Evolutionary conservation across 2,329 filamentous ascomycete species (phyloP).

Genomic region (Conoideocrella luteorostrata): DNA sequence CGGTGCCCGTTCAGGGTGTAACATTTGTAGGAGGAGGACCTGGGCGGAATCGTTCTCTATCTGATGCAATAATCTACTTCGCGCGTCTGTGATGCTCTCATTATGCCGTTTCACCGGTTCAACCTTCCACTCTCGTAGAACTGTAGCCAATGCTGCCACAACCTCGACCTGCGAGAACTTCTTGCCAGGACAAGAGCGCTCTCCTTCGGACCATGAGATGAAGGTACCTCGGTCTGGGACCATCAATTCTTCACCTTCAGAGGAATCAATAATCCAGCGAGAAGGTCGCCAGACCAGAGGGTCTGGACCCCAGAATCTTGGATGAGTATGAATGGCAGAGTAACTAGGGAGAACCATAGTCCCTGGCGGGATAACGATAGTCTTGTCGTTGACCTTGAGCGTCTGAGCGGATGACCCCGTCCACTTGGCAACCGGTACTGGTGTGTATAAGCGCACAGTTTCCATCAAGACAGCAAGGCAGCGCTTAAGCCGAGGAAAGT

Average conservation of each 20-base stretch:
- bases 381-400: constrained; percentile 5
- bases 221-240: constrained; percentile 6
- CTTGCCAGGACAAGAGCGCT: no score
- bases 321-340: constrained; percentile 2
- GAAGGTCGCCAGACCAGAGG: constrained; percentile 8
- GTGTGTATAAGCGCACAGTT: constrained; percentile 33
- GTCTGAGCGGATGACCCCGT: constrained; percentile 11
- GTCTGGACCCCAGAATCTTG: constrained; percentile 5
- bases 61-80: constrained; percentile 14
- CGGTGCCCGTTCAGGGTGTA: constrained; percentile 18
- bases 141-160: no score
- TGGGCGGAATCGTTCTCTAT: constrained; percentile 16
- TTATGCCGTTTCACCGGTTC: no score
- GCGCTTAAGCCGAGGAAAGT: constrained; percentile 34
- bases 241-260: background rate
- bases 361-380: background rate
- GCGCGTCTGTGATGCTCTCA: no score
- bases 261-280: constrained; percentile 1
- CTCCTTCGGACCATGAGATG: constrained; percentile 25
- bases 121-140: no score
- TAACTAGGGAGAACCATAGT: constrained; percentile 2
- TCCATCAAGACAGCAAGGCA: constrained; percentile 35
- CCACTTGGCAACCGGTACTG: constrained; percentile 23
- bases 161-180: no score
- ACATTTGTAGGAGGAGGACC: constrained; percentile 19